A percentile compares a stretch with the other conserved stretches of the same genome.
Conservation (phyloP, 2,329 filamentous ascomycete species). For the Colletotrichum sp. region DNA sequence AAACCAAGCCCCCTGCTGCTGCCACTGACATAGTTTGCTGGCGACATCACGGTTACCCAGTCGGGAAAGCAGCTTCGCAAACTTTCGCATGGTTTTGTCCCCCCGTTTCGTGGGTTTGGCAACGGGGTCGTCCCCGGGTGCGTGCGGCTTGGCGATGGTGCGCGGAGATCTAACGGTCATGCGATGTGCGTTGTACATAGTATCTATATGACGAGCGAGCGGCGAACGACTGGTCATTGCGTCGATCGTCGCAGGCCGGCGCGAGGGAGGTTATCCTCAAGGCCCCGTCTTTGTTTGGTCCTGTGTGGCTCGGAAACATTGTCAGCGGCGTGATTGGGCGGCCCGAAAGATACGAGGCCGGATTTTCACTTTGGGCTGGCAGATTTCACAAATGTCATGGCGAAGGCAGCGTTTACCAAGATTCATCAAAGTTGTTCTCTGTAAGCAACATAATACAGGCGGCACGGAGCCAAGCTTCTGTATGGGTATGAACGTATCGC, state of each 20-base stretch:
- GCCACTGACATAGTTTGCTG: background rate
- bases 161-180: background rate
- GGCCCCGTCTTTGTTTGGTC: background rate
- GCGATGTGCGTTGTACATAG: background rate
- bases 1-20: background rate
- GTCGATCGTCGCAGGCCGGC: background rate
- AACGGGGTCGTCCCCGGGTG: background rate
- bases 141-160: background rate
- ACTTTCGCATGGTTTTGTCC: background rate
- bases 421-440: background rate
- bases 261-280: background rate
- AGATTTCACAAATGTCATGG: background rate
- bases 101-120: background rate
- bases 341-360: background rate
- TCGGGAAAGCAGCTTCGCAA: background rate
- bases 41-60: background rate
- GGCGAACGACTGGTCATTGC: background rate
- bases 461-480: slow-evolving; percentile 1
- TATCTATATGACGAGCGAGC: background rate
- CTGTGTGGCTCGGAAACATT: background rate
- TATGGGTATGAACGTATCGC: slow-evolving; percentile 2
- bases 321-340: background rate
- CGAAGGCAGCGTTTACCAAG: background rate
- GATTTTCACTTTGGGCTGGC: background rate
- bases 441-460: background rate